A percentile compares a stretch with the other conserved stretches of the same genome.
phyloP scores from a whole-genome alignment of 352 stramenopile species.

The Pilasporangium apinafurcum region DNA sequence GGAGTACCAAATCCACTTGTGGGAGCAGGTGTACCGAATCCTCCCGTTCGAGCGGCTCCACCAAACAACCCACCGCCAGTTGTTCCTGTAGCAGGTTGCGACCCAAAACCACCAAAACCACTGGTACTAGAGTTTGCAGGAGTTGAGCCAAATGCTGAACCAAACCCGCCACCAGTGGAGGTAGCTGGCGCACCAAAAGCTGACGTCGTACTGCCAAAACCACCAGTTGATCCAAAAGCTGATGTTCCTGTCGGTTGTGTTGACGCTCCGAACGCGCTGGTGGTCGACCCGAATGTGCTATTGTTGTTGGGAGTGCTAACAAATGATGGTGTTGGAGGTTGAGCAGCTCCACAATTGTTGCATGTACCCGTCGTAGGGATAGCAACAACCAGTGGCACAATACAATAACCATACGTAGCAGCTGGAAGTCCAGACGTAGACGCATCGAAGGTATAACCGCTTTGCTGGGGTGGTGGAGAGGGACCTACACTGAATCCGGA shows the following conservation, averaged over 20 bases:
- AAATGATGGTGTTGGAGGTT: too few relatives aligned
- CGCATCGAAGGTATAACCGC: too few relatives aligned
- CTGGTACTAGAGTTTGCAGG: too few relatives aligned
- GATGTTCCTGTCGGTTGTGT: slow-evolving; percentile 17
- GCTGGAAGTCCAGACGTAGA: too few relatives aligned
- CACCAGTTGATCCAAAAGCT: slow-evolving; percentile 31
- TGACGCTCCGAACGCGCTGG: slow-evolving; percentile 14
- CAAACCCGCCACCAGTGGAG: slow-evolving; percentile 25
- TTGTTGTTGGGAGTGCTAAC: too few relatives aligned
- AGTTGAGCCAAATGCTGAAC: too few relatives aligned
- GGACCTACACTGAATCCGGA: too few relatives aligned
- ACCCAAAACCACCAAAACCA: slow-evolving; percentile 51
- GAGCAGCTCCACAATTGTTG: too few relatives aligned
- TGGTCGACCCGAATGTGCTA: slow-evolving; percentile 28
- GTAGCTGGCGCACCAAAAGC: slow-evolving; percentile 31
- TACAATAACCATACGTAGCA: too few relatives aligned
- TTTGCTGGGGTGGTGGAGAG: too few relatives aligned
- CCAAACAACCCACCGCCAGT: slow-evolving; percentile 31
- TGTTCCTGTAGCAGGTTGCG: slow-evolving; percentile 21
- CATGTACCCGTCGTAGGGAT: too few relatives aligned
- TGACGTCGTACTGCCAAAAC: slow-evolving; percentile 20
- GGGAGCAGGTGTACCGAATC: slow-evolving; percentile 30
- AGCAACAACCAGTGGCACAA: too few relatives aligned
- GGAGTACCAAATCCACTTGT: slow-evolving; percentile 34
- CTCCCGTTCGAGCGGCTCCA: slow-evolving; percentile 12